Base-by-base conservation (phyloP, 2,329 filamentous ascomycete genomes). In the Rutstroemia sydowiana region DNA sequence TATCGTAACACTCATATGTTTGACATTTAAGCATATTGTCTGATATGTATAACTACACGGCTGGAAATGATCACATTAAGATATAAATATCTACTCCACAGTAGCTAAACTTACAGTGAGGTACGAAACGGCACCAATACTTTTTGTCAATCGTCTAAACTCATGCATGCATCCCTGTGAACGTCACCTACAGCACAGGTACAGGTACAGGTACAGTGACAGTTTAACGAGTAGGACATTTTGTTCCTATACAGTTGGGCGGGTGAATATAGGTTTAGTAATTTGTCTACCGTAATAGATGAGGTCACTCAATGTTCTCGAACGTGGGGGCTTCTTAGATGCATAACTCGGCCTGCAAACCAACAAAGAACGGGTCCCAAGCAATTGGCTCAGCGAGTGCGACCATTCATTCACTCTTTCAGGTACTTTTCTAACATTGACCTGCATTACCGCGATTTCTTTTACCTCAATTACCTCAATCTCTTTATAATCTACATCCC, bases 301-400 rank as follows among this genome's bases (percentile, higher is more conserved):
- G 48, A 51, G 42, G 48, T 46, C 48, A 51, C 42, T 20, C 48
- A 16, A 39, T 51, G 10, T 23, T n/a, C 34, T 20, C n/a, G 44
- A 16, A 36, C 45, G 48, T 28, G 41, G 32, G 41, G 13, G 2
- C 14, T 23, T 45, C 8, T 34, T 39, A 28, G 40, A 50, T 45
- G 20, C 39, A 44, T 20, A 43, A n/a, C n/a, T n/a, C n/a, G n/a
- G n/a, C n/a, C n/a, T n/a, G n/a, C 40, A 28, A 45, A 31, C 13
- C 21, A 45, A 51, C 48, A 51, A 51, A 51, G 41, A 39, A 46
- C 32, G 8, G 20, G 21, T 18, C 39, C 34, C 34, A 30, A 41
- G 34, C 46, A 48, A 48, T 28, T 14, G 11, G 23, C 21, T 28
- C 21, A 41, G 30, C 10, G 28, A 5, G 20, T 34, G 31, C 30